Percentiles rank a stretch among this genome's conserved stretches.
Evolutionary conservation across 305 asterid species (phyloP).

Genomic region (Solanum chacoense): DNA sequence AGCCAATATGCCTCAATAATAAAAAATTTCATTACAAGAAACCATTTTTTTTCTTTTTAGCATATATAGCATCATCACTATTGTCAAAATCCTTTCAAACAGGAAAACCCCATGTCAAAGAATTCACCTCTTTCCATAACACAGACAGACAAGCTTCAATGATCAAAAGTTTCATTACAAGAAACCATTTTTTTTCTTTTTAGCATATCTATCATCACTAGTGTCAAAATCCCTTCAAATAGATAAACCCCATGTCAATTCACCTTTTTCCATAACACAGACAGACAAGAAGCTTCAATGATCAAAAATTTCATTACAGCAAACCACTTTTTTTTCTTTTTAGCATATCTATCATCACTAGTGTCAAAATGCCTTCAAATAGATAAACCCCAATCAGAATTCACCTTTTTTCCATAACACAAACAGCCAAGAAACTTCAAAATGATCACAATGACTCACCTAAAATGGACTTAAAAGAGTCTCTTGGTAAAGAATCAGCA

Average conservation of each 20-base stretch:
- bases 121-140: background rate
- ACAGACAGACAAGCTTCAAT: background rate
- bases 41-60: background rate
- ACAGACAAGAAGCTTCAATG: background rate
- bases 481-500: conserved; percentile 43
- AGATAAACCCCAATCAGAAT: background rate
- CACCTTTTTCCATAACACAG: background rate
- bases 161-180: background rate
- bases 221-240: background rate
- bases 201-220: background rate
- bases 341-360: background rate
- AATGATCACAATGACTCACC: conserved; percentile 26
- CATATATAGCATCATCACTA: background rate
- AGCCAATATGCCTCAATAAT: background rate
- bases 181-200: background rate
- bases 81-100: background rate
- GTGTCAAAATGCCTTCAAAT: background rate
- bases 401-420: background rate
- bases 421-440: background rate
- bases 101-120: background rate
- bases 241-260: background rate
- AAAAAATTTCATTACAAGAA: conserved; percentile 12
- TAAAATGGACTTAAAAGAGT: conserved; percentile 39
- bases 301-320: conserved; percentile 12
- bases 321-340: background rate